Evolutionary conservation across 768 basidiomycete genomes (phyloP), one percentile per base, ranked within the genome.

Genomic region (Daedalea quercina): DNA sequence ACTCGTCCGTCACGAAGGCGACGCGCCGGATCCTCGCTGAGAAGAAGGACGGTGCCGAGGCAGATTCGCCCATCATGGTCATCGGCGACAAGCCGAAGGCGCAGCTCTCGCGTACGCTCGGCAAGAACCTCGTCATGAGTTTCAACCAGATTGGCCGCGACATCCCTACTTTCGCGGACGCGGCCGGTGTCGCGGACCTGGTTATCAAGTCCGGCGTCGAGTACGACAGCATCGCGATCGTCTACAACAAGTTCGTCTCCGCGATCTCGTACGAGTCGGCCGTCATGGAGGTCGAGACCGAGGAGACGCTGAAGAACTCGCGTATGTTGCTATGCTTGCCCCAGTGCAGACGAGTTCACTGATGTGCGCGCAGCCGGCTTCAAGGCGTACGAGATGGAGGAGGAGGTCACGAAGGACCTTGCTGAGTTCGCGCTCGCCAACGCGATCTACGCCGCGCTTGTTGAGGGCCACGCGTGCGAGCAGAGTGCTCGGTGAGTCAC

Each of bases 141-240:
- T 94, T 99, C 82, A 97, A 95, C 79, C 92, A 95, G 73, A 94
- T 99, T 60, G 96, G 96, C 57, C 86, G 92, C 67, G 90, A 95
- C 67, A 89, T 99, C 61, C 96, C 96, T 17, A 94, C 95, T 1
- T 99, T 99, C 66, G 86, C 90, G 25, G 95, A 98, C 62, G 96
- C 96, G 44, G 89, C 90, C 31, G 84, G 87, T 56, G 89, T 99
- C 52, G 90, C 96, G 35, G 95, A 98, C 73, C 73, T 94, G 69
- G 87, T 99, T 68, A 75, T 87, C 67, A 86, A 86, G 73, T 85
- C 82, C 57, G 88, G 84, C 44, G 81, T 87, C 65, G 79, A 90
- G 63, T 94, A 90, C 69, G 96, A 98, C 71, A 84, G 84, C 45
- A 83, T 92, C 55, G 76, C 80, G 25, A 70, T 93, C 47, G 76